Percentiles rank a stretch among this genome's conserved stretches.
phyloP scores from a whole-genome alignment of 2,329 filamentous ascomycete genomes.

The Trichoderma citrinoviride region DNA sequence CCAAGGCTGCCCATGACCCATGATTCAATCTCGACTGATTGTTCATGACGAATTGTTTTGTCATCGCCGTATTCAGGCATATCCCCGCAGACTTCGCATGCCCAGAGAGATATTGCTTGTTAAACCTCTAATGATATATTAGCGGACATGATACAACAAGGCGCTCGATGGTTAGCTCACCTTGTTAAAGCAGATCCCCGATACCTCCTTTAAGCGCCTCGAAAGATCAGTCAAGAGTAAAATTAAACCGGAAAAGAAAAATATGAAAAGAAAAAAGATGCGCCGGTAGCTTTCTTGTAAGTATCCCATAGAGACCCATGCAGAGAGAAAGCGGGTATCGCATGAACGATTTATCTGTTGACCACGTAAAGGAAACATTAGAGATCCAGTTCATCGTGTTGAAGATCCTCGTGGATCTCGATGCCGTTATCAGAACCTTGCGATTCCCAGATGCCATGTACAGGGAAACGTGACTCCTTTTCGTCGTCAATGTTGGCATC shows the following conservation, averaged over 20 bases:
- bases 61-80: neutral
- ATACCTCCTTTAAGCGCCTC: neutral
- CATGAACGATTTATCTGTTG: neutral
- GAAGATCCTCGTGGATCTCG: conserved; percentile 28
- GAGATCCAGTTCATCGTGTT: conserved; percentile 29
- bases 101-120: neutral
- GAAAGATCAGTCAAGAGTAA: neutral
- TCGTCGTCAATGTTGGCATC: conserved; percentile 23
- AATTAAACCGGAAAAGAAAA: neutral
- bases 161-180: neutral
- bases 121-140: neutral
- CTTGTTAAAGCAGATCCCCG: neutral
- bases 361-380: conserved; percentile 20
- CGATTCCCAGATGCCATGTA: conserved; percentile 28
- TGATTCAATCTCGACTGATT: neutral
- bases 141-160: neutral
- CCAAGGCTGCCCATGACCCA: neutral
- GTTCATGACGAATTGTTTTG: neutral
- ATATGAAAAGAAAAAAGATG: neutral
- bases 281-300: neutral
- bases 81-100: neutral
- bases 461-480: conserved; percentile 28
- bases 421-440: conserved; percentile 27
- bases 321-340: neutral
- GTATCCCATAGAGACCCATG: neutral